Evolutionary conservation across 192 early-diverging fungal genomes (phyloP).

Genomic region (Spizellomyces sp.): DNA sequence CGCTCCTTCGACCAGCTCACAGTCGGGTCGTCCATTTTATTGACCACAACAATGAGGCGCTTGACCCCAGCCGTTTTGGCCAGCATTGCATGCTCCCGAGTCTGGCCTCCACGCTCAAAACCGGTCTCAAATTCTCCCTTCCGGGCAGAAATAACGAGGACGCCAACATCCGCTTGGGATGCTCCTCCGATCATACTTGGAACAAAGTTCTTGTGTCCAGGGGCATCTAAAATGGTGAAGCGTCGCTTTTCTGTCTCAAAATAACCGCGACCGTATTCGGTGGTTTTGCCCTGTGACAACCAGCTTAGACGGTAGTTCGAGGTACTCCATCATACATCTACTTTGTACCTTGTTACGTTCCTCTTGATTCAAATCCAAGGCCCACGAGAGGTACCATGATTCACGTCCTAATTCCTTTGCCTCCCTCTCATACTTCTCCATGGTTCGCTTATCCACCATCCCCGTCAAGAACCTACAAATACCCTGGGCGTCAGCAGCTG

Average conservation of each 20-base stretch:
- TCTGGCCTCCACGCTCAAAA: conserved; percentile 99
- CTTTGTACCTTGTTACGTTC: conserved; percentile 80
- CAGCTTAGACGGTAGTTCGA: background rate
- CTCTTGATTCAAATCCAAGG: conserved; percentile 94
- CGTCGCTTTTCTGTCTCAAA: conserved; percentile 95
- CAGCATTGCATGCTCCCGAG: conserved; percentile 95
- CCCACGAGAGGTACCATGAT: conserved; percentile 99
- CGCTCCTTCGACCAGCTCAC: conserved; percentile 89
- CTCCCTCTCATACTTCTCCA: conserved; percentile 99
- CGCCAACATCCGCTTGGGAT: conserved; percentile 94
- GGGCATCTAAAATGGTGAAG: conserved; percentile 98
- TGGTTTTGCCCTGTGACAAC: conserved; percentile 79
- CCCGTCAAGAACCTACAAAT: conserved; percentile 76
- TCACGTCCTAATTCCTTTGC: conserved; percentile 97
- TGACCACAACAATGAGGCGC: conserved; percentile 88
- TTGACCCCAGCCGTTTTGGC: conserved; percentile 97
- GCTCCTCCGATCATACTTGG: conserved; percentile 98
- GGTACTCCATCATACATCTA: conserved; percentile 25
- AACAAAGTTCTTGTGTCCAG: conserved; percentile 98
- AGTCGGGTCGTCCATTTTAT: conserved; percentile 99
- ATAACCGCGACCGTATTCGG: conserved; percentile 96
- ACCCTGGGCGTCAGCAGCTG: background rate
- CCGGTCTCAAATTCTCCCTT: conserved; percentile 99
- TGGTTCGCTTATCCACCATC: conserved; percentile 98
- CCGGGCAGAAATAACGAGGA: conserved; percentile 95